Conservation (phyloP, 148 eudicot species). For the Arctostaphylos glauca region DNA sequence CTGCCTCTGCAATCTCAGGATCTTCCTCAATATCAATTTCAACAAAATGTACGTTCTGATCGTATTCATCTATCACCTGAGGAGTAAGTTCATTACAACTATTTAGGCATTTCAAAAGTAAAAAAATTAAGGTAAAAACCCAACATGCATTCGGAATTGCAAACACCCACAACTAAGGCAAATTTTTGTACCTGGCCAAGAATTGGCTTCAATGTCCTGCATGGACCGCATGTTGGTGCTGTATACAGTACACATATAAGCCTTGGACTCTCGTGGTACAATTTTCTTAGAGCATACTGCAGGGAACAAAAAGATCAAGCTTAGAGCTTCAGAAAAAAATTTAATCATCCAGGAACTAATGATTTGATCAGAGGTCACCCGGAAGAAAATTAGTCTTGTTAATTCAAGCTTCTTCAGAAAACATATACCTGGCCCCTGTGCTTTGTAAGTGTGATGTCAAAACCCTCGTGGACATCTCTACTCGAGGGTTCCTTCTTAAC, state of each 20-base stretch:
- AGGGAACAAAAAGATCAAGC: conserved; percentile 14
- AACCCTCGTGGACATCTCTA: conserved; percentile 70
- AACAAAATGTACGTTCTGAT: conserved; percentile 77
- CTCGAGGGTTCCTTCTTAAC: conserved; percentile 65
- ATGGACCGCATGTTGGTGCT: conserved; percentile 94
- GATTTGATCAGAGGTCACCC: not conserved
- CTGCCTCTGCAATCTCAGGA: conserved; percentile 96
- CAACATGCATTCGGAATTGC: not conserved
- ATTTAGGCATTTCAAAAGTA: not conserved
- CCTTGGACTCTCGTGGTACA: conserved; percentile 97
- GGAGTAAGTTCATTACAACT: not conserved
- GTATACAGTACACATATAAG: conserved; percentile 86
- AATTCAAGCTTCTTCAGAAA: not conserved
- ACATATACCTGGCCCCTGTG: conserved; percentile 88
- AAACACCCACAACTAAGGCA: not conserved
- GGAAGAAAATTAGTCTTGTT: not conserved
- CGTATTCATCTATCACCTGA: conserved; percentile 94
- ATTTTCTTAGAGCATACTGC: conserved; percentile 95
- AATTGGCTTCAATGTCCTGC: conserved; percentile 96
- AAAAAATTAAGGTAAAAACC: not conserved
- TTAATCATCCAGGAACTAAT: not conserved
- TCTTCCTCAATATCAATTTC: conserved; percentile 98
- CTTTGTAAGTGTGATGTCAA: conserved; percentile 77
- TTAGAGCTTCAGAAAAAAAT: conserved; percentile 12
- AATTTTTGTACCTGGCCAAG: conserved; percentile 71